Conservation (phyloP, 352 stramenopile genomes). For the Phytophthora citricola region DNA sequence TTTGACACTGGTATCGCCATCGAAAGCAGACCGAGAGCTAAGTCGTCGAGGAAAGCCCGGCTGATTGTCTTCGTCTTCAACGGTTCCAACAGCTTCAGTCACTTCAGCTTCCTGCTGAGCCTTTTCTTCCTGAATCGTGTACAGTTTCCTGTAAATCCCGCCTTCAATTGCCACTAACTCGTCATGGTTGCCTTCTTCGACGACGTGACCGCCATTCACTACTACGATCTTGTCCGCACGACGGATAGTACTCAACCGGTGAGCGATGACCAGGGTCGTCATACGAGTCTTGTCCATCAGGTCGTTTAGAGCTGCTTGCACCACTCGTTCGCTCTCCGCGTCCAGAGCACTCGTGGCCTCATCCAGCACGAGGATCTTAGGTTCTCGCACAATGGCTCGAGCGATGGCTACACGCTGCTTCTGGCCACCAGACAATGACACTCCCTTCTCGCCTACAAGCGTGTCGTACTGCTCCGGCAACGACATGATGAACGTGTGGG, state of each 20-base stretch:
- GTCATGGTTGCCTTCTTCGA: conserved; percentile 48
- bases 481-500: conserved; percentile 70
- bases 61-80: background rate
- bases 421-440: conserved; percentile 81
- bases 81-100: conserved; percentile 3
- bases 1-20: background rate
- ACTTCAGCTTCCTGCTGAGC: conserved; percentile 9
- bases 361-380: conserved; percentile 64
- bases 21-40: background rate
- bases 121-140: conserved; percentile 38
- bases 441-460: conserved; percentile 56
- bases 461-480: conserved; percentile 91
- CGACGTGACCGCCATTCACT: conserved; percentile 46
- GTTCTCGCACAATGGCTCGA: conserved; percentile 51
- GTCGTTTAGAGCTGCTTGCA: conserved; percentile 35
- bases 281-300: conserved; percentile 31
- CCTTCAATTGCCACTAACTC: conserved; percentile 36
- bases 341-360: conserved; percentile 67
- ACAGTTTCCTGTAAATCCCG: conserved; percentile 27
- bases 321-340: conserved; percentile 36
- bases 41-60: background rate
- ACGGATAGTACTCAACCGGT: conserved; percentile 51
- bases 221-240: conserved; percentile 57
- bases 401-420: conserved; percentile 68
- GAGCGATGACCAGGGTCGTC: conserved; percentile 52